Base-by-base conservation (phyloP, 2,329 filamentous ascomycete genomes). In the Lecanicillium sp. region DNA sequence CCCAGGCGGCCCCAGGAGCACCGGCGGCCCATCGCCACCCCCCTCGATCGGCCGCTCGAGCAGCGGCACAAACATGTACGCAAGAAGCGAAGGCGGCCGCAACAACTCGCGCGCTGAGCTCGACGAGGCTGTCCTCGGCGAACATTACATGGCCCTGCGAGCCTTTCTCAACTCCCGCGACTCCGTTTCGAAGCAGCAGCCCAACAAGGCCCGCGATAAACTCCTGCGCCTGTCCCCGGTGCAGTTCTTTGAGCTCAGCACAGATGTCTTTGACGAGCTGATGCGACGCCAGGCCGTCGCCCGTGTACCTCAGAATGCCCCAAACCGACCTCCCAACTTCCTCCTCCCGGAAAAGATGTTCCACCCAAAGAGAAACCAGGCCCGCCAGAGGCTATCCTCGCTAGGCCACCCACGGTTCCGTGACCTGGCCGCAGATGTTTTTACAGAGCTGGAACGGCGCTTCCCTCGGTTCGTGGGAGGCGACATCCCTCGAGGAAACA, bases 171-270 rank as follows among this genome's bases (percentile, higher is more conserved):
- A 80, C 77, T 30, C 74, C 79, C 81, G 81, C 53, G 84, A 94
- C 59, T 85, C 88, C 49, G 79, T 82, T 55, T 74, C 76, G 33
- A 82, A 82, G 46, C 75, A 79, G 36, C 82, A 81, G 37, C 81
- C 87, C 19, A 95, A 94, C 63, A 84, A 89, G 62, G 92, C 92
- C 40, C 82, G 89, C 54, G 92, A 97, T 63, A 98, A 98, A 71
- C 73, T 97, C 41, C 72, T 96, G 44, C 80, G 90, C 43, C 74
- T 98, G 37, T 95, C 89, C 1, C 72, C 84, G 2, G 87, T 94
- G 19, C 92, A 98, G 61, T 97, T 98, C 61, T 87, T 94, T 62
- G 92, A 98, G 65, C 74, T 98, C 46, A 96, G 89, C 63, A 97
- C 90, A 42, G 92, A 98, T 64, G 90, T 98, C 29, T 97, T 85